Evolutionary conservation across 2,329 filamentous ascomycete species (phyloP), one percentile per base, ranked within the genome.

Genomic region (Penicillium freii): DNA sequence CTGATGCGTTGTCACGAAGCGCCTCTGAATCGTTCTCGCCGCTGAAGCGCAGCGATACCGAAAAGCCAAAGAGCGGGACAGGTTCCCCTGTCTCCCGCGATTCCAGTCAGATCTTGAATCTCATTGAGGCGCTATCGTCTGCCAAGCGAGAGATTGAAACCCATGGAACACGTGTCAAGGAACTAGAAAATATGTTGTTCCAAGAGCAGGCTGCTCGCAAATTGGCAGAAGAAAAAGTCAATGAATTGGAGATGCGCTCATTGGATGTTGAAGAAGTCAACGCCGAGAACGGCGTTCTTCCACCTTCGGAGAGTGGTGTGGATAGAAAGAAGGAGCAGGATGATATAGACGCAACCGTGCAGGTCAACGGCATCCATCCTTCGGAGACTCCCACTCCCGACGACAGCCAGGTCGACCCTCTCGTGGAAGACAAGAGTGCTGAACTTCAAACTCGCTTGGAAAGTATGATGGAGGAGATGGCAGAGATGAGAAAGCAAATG

Each of bases 111-210:
- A 91, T 97, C 54, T 78, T 93, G 5, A 87, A 90, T 19, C 80
- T 99, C 15, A 91, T 92, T 7, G 92, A 97, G 67, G 91, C 91
- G 21, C 79, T 99, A 43, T 90, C 88, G 53, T 86, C 84, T 57
- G 90, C 92, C 10, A 95, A 91, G 77, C 89, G 88, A 66, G 92
- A 97, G 70, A 85, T 97, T 42, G 92, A 95, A 67, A 84, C 82
- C n/a, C 92, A 97, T 71, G 87, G 85, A 50, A 82, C 86, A 42
- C 87, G 90, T 31, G 87, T 97, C 73, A 88, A 87, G 65, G 89
- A 92, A 66, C 78, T 97, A 13, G 93, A 97, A 71, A 83, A 85
- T 57, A 81, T 90, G 76, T 79, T 97, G 43, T 85, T 82, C 49
- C 87, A 88, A 69, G 94, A 99, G 74, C 85, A 91, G 27, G 83